phyloP scores from a whole-genome alignment of 352 stramenopile genomes.

The Phytophthora syringae region DNA sequence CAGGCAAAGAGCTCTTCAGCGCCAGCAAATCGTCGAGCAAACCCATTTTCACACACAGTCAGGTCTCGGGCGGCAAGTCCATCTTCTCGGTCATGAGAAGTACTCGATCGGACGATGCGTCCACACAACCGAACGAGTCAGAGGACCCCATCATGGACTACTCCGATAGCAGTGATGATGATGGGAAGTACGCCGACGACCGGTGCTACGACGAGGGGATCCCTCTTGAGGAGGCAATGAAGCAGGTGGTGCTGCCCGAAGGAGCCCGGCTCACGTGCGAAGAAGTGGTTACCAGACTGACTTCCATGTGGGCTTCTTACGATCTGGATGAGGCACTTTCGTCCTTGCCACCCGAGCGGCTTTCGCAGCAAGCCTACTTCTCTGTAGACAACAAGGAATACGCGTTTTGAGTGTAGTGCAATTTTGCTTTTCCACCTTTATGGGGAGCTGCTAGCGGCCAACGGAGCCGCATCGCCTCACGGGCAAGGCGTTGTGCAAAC shows the following conservation, averaged over 20 bases:
- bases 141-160: slow-evolving; percentile 55
- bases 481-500: slow-evolving; percentile 37
- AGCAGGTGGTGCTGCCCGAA: slow-evolving; percentile 74
- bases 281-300: slow-evolving; percentile 78
- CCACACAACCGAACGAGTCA: slow-evolving; percentile 59
- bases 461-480: slow-evolving; percentile 23
- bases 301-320: slow-evolving; percentile 83
- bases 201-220: slow-evolving; percentile 72
- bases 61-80: slow-evolving; percentile 37
- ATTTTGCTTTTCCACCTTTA: slow-evolving; percentile 37
- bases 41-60: slow-evolving; percentile 46
- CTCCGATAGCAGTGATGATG: slow-evolving; percentile 46
- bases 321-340: slow-evolving; percentile 64
- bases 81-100: slow-evolving; percentile 44
- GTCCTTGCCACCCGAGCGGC: slow-evolving; percentile 50
- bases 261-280: slow-evolving; percentile 67
- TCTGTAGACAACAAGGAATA: slow-evolving; percentile 50
- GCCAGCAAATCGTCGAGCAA: slow-evolving; percentile 46
- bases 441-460: slow-evolving; percentile 34
- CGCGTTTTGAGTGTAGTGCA: slow-evolving; percentile 39
- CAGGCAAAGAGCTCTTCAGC: slow-evolving; percentile 39
- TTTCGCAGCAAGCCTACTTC: slow-evolving; percentile 57
- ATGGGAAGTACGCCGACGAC: slow-evolving; percentile 62
- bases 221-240: slow-evolving; percentile 77
- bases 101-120: slow-evolving; percentile 44